Percentiles rank a stretch among this genome's conserved stretches.
These are phyloP conservation scores for Aspergillus pseudotamarii DNA, from an alignment of 2,329 filamentous ascomycete genomes.

Conservation along the genomic window DNA sequence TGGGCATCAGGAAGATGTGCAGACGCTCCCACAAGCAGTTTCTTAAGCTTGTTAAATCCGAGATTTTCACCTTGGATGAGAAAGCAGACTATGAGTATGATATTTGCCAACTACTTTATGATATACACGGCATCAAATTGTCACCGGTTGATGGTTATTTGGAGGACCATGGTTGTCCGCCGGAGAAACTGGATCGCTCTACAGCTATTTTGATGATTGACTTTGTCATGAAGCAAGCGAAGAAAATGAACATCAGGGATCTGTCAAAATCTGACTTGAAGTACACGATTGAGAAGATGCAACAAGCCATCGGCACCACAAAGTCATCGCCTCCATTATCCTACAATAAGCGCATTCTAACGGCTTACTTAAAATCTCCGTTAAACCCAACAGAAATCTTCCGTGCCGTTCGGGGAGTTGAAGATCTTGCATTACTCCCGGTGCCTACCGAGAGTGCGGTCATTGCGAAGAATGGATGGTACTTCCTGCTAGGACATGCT, in stretches of 20 bases:
- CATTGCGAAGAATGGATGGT: conserved; percentile 84
- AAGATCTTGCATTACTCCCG: conserved; percentile 71
- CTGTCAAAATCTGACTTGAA: conserved; percentile 89
- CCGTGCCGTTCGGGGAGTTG: conserved; percentile 75
- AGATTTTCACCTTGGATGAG: conserved; percentile 74
- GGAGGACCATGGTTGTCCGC: conserved; percentile 76
- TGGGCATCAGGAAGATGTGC: conserved; percentile 84
- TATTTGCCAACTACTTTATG: conserved; percentile 80
- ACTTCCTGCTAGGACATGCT: conserved; percentile 86
- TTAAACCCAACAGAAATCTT: conserved; percentile 82
- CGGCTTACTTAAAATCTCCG: conserved; percentile 77
- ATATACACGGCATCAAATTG: conserved; percentile 79
- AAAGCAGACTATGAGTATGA: conserved; percentile 85
- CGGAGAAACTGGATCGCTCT: conserved; percentile 76
- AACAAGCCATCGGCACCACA: conserved; percentile 75
- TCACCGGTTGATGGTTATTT: conserved; percentile 67
- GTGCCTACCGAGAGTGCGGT: conserved; percentile 69
- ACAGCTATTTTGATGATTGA: conserved; percentile 82
- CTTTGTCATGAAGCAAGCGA: conserved; percentile 78
- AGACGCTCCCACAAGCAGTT: conserved; percentile 84
- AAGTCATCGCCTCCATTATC: conserved; percentile 79
- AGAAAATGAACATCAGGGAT: conserved; percentile 85
- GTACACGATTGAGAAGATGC: conserved; percentile 87
- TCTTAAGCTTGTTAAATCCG: conserved; percentile 83
- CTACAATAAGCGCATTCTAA: conserved; percentile 85